Evolutionary conservation across 2,329 filamentous ascomycete genomes (phyloP).

Genomic region (Proliferodiscus dingleyae): DNA sequence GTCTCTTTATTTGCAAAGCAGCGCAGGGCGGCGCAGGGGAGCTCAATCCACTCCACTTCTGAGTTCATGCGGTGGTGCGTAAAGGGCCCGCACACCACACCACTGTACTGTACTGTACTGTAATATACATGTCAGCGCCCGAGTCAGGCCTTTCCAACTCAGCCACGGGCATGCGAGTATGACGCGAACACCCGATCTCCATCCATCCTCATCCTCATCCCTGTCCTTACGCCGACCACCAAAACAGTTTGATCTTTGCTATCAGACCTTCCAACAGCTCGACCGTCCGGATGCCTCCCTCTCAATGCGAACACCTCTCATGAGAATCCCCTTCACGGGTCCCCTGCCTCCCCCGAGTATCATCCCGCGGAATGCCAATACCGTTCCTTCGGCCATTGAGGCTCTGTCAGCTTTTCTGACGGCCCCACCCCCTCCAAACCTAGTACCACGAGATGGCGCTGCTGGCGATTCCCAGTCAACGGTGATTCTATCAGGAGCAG

Average conservation of each 20-base stretch:
- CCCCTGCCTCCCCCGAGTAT: constrained; percentile 71
- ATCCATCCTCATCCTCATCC: neutral
- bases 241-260: neutral
- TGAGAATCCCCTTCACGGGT: constrained; percentile 87
- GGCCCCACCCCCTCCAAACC: constrained; percentile 47
- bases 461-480: constrained; percentile 42
- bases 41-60: too few relatives aligned
- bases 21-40: too few relatives aligned
- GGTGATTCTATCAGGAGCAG: constrained; percentile 73
- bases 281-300: constrained; percentile 1
- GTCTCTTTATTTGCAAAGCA: neutral
- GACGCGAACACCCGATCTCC: constrained; percentile 16
- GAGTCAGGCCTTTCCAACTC: too few relatives aligned
- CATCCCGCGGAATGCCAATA: constrained; percentile 66
- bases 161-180: constrained; percentile 7
- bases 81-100: neutral
- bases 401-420: constrained; percentile 75
- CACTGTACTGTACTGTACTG: neutral
- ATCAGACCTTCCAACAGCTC: too few relatives aligned
- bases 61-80: too few relatives aligned
- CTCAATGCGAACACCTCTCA: constrained; percentile 62
- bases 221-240: neutral
- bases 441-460: constrained; percentile 30
- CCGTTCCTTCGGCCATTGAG: constrained; percentile 66
- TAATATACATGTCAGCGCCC: too few relatives aligned